Percentiles rank a stretch among this genome's conserved stretches.
phyloP scores from a whole-genome alignment of 495 filamentous ascomycete genomes.

The Terfezia boudieri region DNA sequence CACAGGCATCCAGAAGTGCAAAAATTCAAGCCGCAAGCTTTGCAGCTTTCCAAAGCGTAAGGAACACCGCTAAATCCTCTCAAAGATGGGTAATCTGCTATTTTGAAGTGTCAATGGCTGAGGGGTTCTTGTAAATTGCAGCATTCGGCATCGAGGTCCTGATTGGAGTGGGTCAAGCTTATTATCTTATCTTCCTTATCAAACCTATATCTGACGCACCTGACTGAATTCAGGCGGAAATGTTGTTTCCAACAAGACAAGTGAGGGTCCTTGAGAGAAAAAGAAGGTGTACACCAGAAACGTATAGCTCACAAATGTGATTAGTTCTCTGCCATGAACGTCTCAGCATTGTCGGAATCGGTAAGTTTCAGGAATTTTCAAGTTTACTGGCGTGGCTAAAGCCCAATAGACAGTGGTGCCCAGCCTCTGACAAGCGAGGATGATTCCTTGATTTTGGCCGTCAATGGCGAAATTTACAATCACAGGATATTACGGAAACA shows the following conservation, averaged over 20 bases:
- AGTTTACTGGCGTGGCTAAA: slow-evolving; percentile 8
- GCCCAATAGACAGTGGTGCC: slow-evolving; percentile 56
- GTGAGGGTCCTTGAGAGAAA: slow-evolving; percentile 28
- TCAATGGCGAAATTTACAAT: slow-evolving; percentile 99
- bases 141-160: slow-evolving; percentile 85
- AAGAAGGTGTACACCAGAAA: too few species aligned
- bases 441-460: slow-evolving; percentile 66
- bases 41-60: slow-evolving; percentile 90
- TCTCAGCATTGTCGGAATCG: slow-evolving; percentile 91
- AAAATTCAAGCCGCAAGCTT: slow-evolving; percentile 87
- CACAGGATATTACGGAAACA: slow-evolving; percentile 76
- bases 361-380: slow-evolving; percentile 29
- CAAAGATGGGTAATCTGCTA: background rate
- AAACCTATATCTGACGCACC: slow-evolving; percentile 2
- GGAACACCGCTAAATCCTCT: slow-evolving; percentile 18
- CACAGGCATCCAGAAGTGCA: slow-evolving; percentile 92
- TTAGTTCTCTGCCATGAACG: slow-evolving; percentile 91
- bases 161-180: slow-evolving; percentile 79
- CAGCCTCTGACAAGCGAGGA: slow-evolving; percentile 89
- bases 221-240: slow-evolving; percentile 56
- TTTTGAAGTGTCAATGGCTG: too few species aligned
- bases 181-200: background rate
- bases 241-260: slow-evolving; percentile 68
- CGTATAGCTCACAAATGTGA: slow-evolving; percentile 16
- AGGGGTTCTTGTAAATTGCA: slow-evolving; percentile 21